Conservation (phyloP, 208 protist genomes). For the Leishmania arabica region DNA sequence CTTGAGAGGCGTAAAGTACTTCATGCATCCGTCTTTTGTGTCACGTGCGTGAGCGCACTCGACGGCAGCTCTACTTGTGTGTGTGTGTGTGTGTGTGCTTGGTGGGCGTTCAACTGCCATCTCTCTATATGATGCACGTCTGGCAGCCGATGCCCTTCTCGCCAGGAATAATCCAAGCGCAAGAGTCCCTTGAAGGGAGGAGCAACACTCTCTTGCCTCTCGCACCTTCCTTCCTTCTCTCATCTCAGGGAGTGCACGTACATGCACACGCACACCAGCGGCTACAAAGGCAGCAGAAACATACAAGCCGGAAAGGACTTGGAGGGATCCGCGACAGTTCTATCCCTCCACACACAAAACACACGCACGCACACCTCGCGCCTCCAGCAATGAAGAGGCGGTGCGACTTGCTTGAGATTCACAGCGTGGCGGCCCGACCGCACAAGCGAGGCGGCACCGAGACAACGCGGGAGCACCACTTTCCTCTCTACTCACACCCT, state of each 20-base stretch:
- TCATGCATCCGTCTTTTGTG: too few species aligned
- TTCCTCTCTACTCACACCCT: conserved; percentile 76
- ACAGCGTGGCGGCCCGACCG: background rate
- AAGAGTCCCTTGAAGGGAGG: background rate
- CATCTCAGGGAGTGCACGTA: background rate
- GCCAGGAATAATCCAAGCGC: background rate
- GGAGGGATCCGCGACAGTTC: background rate
- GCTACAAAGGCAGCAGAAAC: background rate
- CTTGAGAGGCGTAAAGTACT: background rate
- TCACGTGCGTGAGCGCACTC: background rate
- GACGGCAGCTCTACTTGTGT: background rate
- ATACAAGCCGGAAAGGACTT: background rate
- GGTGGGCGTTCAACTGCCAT: background rate
- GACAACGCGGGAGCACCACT: conserved; percentile 46
- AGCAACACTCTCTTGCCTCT: background rate
- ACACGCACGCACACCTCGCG: background rate
- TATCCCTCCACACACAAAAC: background rate
- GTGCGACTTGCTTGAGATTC: background rate
- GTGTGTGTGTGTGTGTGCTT: background rate
- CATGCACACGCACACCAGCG: background rate
- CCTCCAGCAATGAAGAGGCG: conserved; percentile 3
- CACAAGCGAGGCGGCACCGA: conserved; percentile 29
- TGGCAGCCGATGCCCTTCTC: background rate
- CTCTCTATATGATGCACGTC: background rate
- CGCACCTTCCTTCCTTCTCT: background rate